Evolutionary conservation across 2,329 filamentous ascomycete genomes (phyloP), one percentile per base, ranked within the genome.

Genomic region (Cyclaneusma minus): DNA sequence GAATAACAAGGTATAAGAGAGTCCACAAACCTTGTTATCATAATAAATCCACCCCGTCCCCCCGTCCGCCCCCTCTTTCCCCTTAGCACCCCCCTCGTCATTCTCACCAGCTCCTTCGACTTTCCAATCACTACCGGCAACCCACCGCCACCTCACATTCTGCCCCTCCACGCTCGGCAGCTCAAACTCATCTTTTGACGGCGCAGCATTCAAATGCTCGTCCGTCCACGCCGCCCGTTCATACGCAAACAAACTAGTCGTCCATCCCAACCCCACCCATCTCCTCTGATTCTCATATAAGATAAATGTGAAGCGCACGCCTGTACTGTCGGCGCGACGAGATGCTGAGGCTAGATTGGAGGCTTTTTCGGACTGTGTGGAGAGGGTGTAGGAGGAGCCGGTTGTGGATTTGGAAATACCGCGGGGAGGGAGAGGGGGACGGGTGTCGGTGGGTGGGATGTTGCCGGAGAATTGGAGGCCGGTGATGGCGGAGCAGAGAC

Each of bases 201-300:
- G 74, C 3, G 82, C 77, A 0, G 74, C 47, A 34, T 93, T 93
- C 29, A 91, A 68, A 47, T 94, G 84, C 51, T 98, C 89, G 49
- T 98, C 89, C 1, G 89, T 94, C 87, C 89, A 98, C 1, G 85
- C 65, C 2, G 77, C 67, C 21, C 89, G 67, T 48, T 98, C 89
- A 43, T 94, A 91, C 0, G 84, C 74, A 37, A 98, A 83, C 34
- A 98, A 59, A 20, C 76, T 91, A 3, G 77, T 77, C 0, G 89
- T 95, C 85, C 89, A 98, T 0, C 89, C 89, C 8, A 98, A 65
- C 2, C 85, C 87, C 4, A 98, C 58, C 89, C 89, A 98, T 27
- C 89, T 70, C 21, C 89, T 69, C 51, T 98, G 89, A 41, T 98
- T 98, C 49, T 98, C 89, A 44, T 85, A 95, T 3, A 98, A 64